Conservation (phyloP, 2,329 filamentous ascomycete genomes). For the Hymenoscyphus fraxineus region DNA sequence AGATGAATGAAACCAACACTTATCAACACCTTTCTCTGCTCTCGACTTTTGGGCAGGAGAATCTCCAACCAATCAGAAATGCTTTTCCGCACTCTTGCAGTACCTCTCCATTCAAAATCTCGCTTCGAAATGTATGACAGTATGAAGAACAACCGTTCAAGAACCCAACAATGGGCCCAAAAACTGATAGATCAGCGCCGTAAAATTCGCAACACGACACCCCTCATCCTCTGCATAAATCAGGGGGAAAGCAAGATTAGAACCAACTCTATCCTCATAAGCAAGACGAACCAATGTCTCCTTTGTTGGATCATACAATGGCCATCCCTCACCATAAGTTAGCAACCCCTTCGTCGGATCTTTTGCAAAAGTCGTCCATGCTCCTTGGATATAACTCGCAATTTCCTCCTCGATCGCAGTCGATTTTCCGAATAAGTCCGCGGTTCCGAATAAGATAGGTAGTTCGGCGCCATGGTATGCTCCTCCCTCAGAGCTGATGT, state of each 20-base stretch:
- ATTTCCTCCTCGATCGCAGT: conserved; percentile 27
- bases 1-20: too few relatives aligned
- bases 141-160: not conserved
- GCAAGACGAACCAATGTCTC: conserved; percentile 26
- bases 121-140: not conserved
- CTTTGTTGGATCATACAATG: conserved; percentile 19
- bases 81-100: too few relatives aligned
- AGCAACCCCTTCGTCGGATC: conserved; percentile 32
- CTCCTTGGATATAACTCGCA: conserved; percentile 31
- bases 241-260: conserved; percentile 21
- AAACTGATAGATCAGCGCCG: not conserved
- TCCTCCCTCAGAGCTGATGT: conserved; percentile 28
- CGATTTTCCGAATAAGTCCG: conserved; percentile 19
- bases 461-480: conserved; percentile 35
- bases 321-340: conserved; percentile 27
- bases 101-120: too few relatives aligned
- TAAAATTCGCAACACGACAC: conserved; percentile 3
- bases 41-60: too few relatives aligned
- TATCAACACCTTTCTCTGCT: too few relatives aligned
- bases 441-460: conserved; percentile 31
- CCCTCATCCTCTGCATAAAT: conserved; percentile 10
- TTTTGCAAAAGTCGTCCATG: conserved; percentile 37
- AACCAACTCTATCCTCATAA: conserved; percentile 24
- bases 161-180: not conserved
- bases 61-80: too few relatives aligned